Evolutionary conservation across 2,329 filamentous ascomycete species (phyloP), one percentile per base, ranked within the genome.

Genomic region (Aspergillus pseudonomiae): DNA sequence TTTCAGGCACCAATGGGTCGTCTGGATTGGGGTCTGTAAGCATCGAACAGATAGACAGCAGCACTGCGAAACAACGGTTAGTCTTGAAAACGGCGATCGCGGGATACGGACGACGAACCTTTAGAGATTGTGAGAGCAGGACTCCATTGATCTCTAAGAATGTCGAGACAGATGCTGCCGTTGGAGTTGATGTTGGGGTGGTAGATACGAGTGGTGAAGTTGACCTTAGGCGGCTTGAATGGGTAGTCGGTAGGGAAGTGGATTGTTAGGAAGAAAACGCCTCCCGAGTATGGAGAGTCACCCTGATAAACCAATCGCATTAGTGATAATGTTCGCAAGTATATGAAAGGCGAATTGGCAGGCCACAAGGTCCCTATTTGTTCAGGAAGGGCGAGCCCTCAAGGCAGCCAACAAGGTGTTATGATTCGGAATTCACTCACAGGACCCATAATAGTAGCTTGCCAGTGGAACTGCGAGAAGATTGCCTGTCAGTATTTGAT

Each of bases 141-240:
- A 81, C 94, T 97, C 95, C 95, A 99, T 85, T 99, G 95, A 82
- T 99, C 95, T 85, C 95, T 90, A 77, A 99, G 86, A 78, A 99
- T 99, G 78, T 99, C 95, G 80, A 99, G 84, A 82, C 95, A 99
- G 82, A 99, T 99, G 83, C 94, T 97, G 82, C 95, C 95, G 81
- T 98, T 98, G 72, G 93, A 96, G 89, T 99, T 99, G 93, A 99
- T 99, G 85, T 99, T 99, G 76, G 95, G 95, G 85, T 99, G 95
- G 82, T 99, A 99, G 85, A 99, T 98, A 79, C 94, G 91, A 70
- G 95, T 99, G 74, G 93, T 98, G 88, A 99, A 99, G 91, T 97
- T 97, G 83, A 99, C 94, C 89, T 99, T 99, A 73, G 95, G 95
- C 68, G 95, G 95, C 91, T 99, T 99, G 88, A 99, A 99, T 48